Evolutionary conservation across 73 alveolate genomes (phyloP).

Genomic region (Blepharisma stoltei): DNA sequence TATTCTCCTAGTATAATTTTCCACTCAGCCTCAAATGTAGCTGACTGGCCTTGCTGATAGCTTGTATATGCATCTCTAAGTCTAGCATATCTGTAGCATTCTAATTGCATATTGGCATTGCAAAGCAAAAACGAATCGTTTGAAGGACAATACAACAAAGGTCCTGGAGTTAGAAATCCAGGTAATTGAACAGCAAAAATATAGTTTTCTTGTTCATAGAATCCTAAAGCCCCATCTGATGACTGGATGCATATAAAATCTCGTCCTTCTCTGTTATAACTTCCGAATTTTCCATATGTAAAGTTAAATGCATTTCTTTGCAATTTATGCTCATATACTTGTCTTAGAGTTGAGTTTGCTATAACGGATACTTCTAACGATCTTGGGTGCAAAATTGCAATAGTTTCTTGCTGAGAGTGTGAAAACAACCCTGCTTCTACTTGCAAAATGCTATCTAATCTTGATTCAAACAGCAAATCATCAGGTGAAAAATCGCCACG

Average conservation of each 20-base stretch:
- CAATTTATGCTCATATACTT: constrained; percentile 42
- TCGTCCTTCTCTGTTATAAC: constrained; percentile 25
- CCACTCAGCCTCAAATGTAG: constrained; percentile 32
- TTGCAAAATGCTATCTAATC: constrained; percentile 44
- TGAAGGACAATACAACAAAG: constrained; percentile 42
- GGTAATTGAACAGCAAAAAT: constrained; percentile 51
- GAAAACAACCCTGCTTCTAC: constrained; percentile 38
- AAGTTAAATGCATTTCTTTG: constrained; percentile 64
- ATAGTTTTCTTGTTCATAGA: constrained; percentile 53
- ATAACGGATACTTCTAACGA: constrained; percentile 35
- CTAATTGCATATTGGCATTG: constrained; percentile 57
- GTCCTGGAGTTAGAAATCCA: constrained; percentile 70
- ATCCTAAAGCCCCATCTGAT: constrained; percentile 67
- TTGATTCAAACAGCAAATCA: constrained; percentile 35
- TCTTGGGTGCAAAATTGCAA: constrained; percentile 59
- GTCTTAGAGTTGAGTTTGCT: constrained; percentile 22
- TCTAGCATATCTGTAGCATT: constrained; percentile 51
- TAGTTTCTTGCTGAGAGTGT: constrained; percentile 19
- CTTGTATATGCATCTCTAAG: constrained; percentile 37
- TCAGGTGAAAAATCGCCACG: constrained; percentile 42
- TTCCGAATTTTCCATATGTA: constrained; percentile 54
- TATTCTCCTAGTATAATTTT: constrained; percentile 20
- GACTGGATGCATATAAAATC: constrained; percentile 64
- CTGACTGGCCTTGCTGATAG: constrained; percentile 21
- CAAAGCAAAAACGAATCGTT: constrained; percentile 47